Evolutionary conservation across 1,284 basidiomycete species (phyloP), one percentile per base, ranked within the genome.

Genomic region (Volvariella surrecta): DNA sequence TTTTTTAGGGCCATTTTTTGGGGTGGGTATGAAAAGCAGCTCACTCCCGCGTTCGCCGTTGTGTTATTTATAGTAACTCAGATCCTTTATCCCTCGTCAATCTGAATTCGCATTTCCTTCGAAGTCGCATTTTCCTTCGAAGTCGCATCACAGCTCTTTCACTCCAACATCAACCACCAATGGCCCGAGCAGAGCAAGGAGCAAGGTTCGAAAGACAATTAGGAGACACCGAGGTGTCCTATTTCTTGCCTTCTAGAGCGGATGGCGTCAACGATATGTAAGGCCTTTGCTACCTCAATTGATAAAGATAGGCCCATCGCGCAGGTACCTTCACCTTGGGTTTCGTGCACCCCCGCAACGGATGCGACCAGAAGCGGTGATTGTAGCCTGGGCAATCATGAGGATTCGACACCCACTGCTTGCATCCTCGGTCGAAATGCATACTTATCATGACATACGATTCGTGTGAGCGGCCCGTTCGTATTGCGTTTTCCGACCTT

Each of bases 261-360:
- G 73, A 67, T 46, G 87, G 87, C 10, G 86, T 89, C 19, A 89
- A 89, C 53, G 87, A 91, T 58, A 89, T 89, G 87, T 87, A 54
- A 46, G 72, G 56, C 15, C 4, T 44, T 40, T 32, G 9, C 24
- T 32, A 16, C 8, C n/a, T 19, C 19, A 21, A 11, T 3, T 13
- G 42, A 37, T 17, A 20, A 15, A 46, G 38, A 19, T 28, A 6
- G 21, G 20, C 4, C 17, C 4, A 39, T n/a, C 38, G 6, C 7
- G 7, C 38, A 82, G 79, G 79, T 82, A 81, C 54, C 59, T 85
- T 20, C 84, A 88, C 57, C 64, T 89, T 39, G 79, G 77, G 2
- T 77, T 85, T 57, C 60, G 54, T 38, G 74, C 80, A 1, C 65
- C 70, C 0, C 50, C 63, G 2, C 52, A 54, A 4, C 51, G 76